Base-by-base conservation (phyloP, 345 rosid genomes). In the Salix purpurea region DNA sequence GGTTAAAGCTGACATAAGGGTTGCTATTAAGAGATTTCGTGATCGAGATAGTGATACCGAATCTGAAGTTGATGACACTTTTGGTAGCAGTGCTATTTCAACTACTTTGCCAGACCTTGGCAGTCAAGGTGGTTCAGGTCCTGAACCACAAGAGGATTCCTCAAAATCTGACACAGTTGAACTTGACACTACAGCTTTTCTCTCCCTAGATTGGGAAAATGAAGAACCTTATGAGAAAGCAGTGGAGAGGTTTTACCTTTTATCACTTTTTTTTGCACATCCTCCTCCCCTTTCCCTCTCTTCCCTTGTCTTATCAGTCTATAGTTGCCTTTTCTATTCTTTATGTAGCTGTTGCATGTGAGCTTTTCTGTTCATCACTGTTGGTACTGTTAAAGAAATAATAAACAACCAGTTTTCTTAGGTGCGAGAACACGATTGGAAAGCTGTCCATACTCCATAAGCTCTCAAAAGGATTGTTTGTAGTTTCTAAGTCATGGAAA, bases 201-300 rank as follows among this genome's bases (percentile, higher is more conserved):
- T 93, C 81, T 95, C 97, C 65, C 90, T 95, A 80, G 98, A 92
- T 82, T 93, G 94, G 92, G 97, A 90, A 81, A 90, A 90, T 77
- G 99, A 95, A 85, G 92, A 85, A 60, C 97, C 96, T 4, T 95
- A 91, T 83, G 92, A 89, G 84, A 95, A 89, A 87, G 93, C 98
- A 76, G 93, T 93, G 73, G 93, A 91, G 70, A 82, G 93, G 99
- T 95, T 84, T 69, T 70, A 52, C 48, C 44, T 26, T 65, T 67
- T 58, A 18, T 15, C 44, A 30, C 42, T 70, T 69, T n/a, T n/a
- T 48, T 11, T 3, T 15, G 39, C 36, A 23, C 36, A 23, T 65
- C 40, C 69, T 7, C 64, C 30, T 12, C 15, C 12, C 12, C 15
- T 62, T 34, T 19, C 32, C 10, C 32, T 61, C 16, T 1, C 36